phyloP scores from a whole-genome alignment of 2,329 filamentous ascomycete species.

The Kalmusia sp. region DNA sequence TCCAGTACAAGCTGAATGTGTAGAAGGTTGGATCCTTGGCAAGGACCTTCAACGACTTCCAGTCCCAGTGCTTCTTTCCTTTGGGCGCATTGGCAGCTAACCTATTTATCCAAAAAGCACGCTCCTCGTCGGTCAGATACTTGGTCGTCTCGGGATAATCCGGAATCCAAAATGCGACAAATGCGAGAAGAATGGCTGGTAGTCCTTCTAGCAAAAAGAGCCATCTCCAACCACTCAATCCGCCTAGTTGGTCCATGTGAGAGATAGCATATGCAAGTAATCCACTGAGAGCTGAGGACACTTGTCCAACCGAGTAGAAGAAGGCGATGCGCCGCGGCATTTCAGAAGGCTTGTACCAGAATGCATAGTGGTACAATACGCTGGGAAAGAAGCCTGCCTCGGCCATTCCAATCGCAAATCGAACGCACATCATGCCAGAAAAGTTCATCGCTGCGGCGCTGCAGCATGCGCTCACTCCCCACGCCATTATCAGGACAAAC shows the following conservation, averaged over 20 bases:
- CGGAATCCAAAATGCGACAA: slow-evolving; percentile 8
- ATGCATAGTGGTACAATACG: slow-evolving; percentile 56
- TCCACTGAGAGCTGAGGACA: slow-evolving; percentile 23
- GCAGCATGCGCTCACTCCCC: slow-evolving; percentile 32
- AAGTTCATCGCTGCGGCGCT: slow-evolving; percentile 25
- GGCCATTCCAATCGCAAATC: slow-evolving; percentile 27
- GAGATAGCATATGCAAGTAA: slow-evolving; percentile 61
- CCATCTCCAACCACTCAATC: slow-evolving; percentile 37
- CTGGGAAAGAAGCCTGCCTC: slow-evolving; percentile 18
- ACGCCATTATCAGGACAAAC: slow-evolving; percentile 27
- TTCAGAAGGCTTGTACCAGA: slow-evolving; percentile 54
- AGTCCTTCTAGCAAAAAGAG: slow-evolving; percentile 28
- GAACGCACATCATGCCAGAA: slow-evolving; percentile 28
- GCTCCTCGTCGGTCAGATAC: slow-evolving; percentile 24
- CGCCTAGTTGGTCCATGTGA: slow-evolving; percentile 64
- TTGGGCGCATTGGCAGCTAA: slow-evolving; percentile 18
- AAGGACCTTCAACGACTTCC: slow-evolving; percentile 19
- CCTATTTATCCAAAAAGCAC: slow-evolving; percentile 16
- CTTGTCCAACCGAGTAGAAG: slow-evolving; percentile 58
- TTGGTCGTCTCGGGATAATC: slow-evolving; percentile 26
- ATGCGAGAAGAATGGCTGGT: slow-evolving; percentile 23
- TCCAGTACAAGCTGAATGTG: slow-evolving; percentile 27
- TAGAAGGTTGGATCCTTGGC: slow-evolving; percentile 24
- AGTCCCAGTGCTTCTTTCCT: slow-evolving; percentile 25
- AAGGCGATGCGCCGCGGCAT: slow-evolving; percentile 28